Evolutionary conservation across 2,329 filamentous ascomycete species (phyloP), one percentile per base, ranked within the genome.

Genomic region (Xylariaceae sp.): DNA sequence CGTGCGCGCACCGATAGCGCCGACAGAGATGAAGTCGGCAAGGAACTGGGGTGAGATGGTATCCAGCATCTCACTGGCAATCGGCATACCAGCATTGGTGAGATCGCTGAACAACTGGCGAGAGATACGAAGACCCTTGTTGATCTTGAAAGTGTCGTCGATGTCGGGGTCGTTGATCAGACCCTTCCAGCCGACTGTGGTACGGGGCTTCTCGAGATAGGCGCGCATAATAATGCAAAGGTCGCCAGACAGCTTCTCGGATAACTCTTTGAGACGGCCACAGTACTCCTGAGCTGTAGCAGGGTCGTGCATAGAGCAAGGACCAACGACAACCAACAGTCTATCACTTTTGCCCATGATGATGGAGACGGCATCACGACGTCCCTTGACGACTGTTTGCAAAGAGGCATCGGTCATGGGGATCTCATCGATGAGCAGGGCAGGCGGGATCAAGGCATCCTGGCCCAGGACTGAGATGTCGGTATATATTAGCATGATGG

Each of bases 81-180:
- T 95, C 51, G 94, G 94, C 81, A 99, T 90, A 61, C 94, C 94
- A 57, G 79, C 77, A 54, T 77, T 77, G 33, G 92, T 99, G 54
- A 99, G 78, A 66, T 97, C 91, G 62, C 87, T 83, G 76, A 96
- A 99, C 66, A 99, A 80, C 74, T 96, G 87, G 62, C 94, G 82
- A n/a, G 89, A 92, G 49, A 96, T 84, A 30, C 90, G 84, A 49
- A 99, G 81, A 46, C 94, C 94, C 80, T 97, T 97, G 83, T 99
- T 99, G 78, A 99, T 99, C 75, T 96, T 83, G 86, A 88, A 99
- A 66, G 87, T 94, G 69, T 94, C 86, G 71, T 99, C 90, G 68
- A 99, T 96, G 65, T 97, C 91, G 2, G 94, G 94, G 71, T 99
- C 94, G 73, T 99, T 99, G 80, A 99, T 96, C 70, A 99, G 79